phyloP scores from a whole-genome alignment of 2,329 filamentous ascomycete genomes.

The Zasmidium angulare region DNA sequence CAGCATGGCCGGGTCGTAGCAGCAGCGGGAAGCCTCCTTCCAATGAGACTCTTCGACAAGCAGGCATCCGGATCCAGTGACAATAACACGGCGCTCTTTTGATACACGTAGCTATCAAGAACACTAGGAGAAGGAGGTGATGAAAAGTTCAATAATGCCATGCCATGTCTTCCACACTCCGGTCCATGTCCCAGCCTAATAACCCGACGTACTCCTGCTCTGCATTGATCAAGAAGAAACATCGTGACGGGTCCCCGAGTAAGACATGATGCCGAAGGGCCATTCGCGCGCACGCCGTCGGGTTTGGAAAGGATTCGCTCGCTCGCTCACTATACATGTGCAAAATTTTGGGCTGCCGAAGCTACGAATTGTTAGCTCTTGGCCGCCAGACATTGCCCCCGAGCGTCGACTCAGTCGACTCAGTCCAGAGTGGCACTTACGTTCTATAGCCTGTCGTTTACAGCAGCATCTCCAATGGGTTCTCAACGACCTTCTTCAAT shows the following conservation, averaged over 20 bases:
- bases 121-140: constrained; percentile 1
- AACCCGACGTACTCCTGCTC: not conserved
- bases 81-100: constrained; percentile 16
- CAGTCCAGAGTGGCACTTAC: no score
- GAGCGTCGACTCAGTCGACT: no score
- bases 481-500: constrained; percentile 97
- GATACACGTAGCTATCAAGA: constrained; percentile 14
- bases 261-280: no score
- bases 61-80: not conserved
- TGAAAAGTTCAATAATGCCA: not conserved
- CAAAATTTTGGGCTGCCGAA: constrained; percentile 5
- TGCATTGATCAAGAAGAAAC: not conserved
- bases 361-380: not conserved
- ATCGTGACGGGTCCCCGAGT: not conserved
- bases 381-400: not conserved
- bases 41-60: no score
- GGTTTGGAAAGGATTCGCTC: not conserved
- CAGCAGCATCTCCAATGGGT: constrained; percentile 90
- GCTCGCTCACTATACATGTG: constrained; percentile 25
- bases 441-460: constrained; percentile 46
- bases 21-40: no score
- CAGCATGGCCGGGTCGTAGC: no score
- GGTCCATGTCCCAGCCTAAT: constrained; percentile 1
- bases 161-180: not conserved
- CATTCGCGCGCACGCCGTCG: not conserved